Evolutionary conservation across 1,139 yeast species (phyloP).

Genomic region (Lodderomyces jiufengensis): DNA sequence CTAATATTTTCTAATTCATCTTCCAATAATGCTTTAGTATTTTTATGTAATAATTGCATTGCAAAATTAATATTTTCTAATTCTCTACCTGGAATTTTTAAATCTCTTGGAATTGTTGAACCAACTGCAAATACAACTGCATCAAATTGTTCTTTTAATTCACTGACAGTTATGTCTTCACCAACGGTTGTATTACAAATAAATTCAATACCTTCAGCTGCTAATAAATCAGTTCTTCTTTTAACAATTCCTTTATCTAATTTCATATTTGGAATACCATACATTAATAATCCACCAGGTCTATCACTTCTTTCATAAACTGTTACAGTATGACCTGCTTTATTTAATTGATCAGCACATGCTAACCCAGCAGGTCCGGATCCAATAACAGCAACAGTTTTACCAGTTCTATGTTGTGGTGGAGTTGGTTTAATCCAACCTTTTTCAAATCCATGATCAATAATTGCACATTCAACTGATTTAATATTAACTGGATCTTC

Average conservation of each 20-base stretch:
- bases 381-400: slow-evolving; percentile 81
- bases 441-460: slow-evolving; percentile 92
- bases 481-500: slow-evolving; percentile 97
- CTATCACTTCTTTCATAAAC: slow-evolving; percentile 93
- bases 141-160: slow-evolving; percentile 61
- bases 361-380: slow-evolving; percentile 98
- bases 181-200: slow-evolving; percentile 78
- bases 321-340: slow-evolving; percentile 89
- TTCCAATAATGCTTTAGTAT: slow-evolving; percentile 86
- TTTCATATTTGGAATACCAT: slow-evolving; percentile 99
- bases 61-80: slow-evolving; percentile 89
- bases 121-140: slow-evolving; percentile 95
- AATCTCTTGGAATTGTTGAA: slow-evolving; percentile 93
- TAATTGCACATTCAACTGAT: slow-evolving; percentile 92
- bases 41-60: slow-evolving; percentile 84
- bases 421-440: slow-evolving; percentile 93
- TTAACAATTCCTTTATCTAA: slow-evolving; percentile 89
- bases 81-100: slow-evolving; percentile 91
- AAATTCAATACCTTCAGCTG: slow-evolving; percentile 85
- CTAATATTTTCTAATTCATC: slow-evolving; percentile 77
- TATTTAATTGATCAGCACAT: slow-evolving; percentile 93
- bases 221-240: slow-evolving; percentile 87
- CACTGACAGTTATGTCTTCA: slow-evolving; percentile 70
- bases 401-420: slow-evolving; percentile 79
- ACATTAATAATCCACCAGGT: slow-evolving; percentile 96